These are phyloP conservation scores for Colletotrichum sp. DNA, from an alignment of 2,329 filamentous ascomycete genomes.

Conservation along the genomic window DNA sequence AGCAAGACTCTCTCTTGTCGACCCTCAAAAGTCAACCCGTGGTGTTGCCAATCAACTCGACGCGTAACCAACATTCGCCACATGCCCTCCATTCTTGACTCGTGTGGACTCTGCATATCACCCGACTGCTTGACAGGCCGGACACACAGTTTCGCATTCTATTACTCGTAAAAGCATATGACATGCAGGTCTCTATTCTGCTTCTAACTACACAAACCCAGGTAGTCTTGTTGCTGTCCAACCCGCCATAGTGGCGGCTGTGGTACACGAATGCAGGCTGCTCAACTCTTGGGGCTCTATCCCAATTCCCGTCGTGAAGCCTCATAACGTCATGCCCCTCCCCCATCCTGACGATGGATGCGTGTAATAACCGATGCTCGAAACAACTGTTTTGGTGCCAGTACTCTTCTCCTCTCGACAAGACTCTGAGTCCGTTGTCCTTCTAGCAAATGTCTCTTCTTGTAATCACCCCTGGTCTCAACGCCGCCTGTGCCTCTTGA, in stretches of 20 bases:
- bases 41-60: not conserved
- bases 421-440: slow-evolving; percentile 3
- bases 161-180: not conserved
- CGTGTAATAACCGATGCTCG: not conserved
- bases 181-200: not conserved
- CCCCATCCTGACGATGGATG: not conserved
- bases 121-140: not conserved
- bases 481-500: slow-evolving; percentile 1
- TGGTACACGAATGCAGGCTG: not conserved
- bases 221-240: not conserved
- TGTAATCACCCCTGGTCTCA: slow-evolving; percentile 2
- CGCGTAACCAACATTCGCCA: not conserved
- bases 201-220: not conserved
- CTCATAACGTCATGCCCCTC: slow-evolving; percentile 12
- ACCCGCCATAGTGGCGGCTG: not conserved
- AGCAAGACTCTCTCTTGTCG: not conserved
- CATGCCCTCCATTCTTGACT: not conserved
- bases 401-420: not conserved
- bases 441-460: slow-evolving; percentile 11
- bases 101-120: not conserved
- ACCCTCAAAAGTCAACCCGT: not conserved
- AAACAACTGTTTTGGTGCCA: not conserved
- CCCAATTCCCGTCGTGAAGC: not conserved
- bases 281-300: not conserved
- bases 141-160: not conserved